A percentile compares a stretch with the other conserved stretches of the same genome.
These are phyloP conservation scores for Pseudopyricularia javanii DNA, from an alignment of 2,329 filamentous ascomycete species.

Conservation along the genomic window DNA sequence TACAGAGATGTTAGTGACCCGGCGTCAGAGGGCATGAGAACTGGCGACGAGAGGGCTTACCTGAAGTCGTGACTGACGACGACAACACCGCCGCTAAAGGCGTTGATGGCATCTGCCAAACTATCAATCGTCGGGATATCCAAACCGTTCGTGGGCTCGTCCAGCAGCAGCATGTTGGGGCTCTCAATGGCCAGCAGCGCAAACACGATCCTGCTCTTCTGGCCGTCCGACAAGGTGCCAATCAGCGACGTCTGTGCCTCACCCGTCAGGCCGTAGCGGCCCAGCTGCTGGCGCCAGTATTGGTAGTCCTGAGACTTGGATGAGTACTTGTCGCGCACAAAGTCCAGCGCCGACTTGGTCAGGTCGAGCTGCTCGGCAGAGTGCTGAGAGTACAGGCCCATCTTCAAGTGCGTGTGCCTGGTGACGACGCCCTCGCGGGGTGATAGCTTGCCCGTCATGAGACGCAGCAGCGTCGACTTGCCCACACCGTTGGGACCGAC, in stretches of 20 bases:
- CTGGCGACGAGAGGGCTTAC: constrained; percentile 37
- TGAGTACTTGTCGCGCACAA: constrained; percentile 89
- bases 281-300: constrained; percentile 97
- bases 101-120: constrained; percentile 93
- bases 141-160: constrained; percentile 98
- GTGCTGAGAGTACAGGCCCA: constrained; percentile 97
- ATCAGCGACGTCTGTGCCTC: constrained; percentile 94
- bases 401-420: constrained; percentile 95
- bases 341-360: constrained; percentile 95
- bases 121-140: constrained; percentile 98
- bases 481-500: constrained; percentile 98
- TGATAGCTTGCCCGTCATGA: constrained; percentile 92
- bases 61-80: constrained; percentile 99
- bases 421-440: constrained; percentile 72
- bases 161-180: constrained; percentile 94
- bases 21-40: neutral
- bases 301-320: constrained; percentile 93
- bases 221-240: constrained; percentile 93
- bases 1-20: constrained; percentile 7
- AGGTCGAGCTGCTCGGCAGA: constrained; percentile 96
- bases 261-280: constrained; percentile 84
- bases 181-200: constrained; percentile 87
- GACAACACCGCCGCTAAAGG: constrained; percentile 90
- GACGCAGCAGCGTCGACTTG: constrained; percentile 88
- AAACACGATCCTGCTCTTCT: constrained; percentile 97